phyloP scores from a whole-genome alignment of 495 filamentous ascomycete genomes.

The Aspergillus conjunctus region DNA sequence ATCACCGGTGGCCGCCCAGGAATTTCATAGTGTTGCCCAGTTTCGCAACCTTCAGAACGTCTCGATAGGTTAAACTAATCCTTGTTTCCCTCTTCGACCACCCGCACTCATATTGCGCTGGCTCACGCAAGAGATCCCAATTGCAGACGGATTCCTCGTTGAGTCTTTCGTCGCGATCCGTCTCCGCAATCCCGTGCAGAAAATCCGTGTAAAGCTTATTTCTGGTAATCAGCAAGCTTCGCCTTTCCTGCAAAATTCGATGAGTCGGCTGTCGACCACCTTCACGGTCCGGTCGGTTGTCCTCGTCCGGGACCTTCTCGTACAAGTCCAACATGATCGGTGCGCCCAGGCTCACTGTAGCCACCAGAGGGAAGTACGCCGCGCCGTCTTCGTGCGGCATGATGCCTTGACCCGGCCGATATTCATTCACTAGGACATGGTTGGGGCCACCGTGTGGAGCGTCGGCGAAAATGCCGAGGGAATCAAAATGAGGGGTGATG shows the following conservation, averaged over 20 bases:
- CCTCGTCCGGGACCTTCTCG: constrained; percentile 53
- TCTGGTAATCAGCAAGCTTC: constrained; percentile 77
- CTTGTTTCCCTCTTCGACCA: constrained; percentile 64
- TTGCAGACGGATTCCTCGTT: constrained; percentile 70
- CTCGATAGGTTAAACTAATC: constrained; percentile 88
- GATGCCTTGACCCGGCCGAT: constrained; percentile 83
- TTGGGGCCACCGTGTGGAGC: constrained; percentile 80
- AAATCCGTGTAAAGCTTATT: constrained; percentile 67
- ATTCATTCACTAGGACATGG: constrained; percentile 94
- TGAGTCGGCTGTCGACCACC: constrained; percentile 44
- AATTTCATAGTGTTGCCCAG: constrained; percentile 67
- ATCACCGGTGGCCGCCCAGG: constrained; percentile 41
- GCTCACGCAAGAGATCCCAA: constrained; percentile 74
- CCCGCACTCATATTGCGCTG: constrained; percentile 57
- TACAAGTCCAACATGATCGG: constrained; percentile 79
- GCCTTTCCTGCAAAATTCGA: constrained; percentile 83
- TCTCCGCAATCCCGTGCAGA: constrained; percentile 75
- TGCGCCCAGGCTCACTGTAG: constrained; percentile 82
- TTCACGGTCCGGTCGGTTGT: constrained; percentile 31
- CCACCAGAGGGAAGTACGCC: constrained; percentile 85
- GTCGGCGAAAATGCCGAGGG: constrained; percentile 61
- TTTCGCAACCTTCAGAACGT: constrained; percentile 85
- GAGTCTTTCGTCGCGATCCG: constrained; percentile 60
- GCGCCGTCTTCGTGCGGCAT: constrained; percentile 94
- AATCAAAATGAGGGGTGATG: constrained; percentile 61